A percentile compares a stretch with the other conserved stretches of the same genome.
phyloP scores from a whole-genome alignment of 495 filamentous ascomycete genomes.

The Daldinia childiae region DNA sequence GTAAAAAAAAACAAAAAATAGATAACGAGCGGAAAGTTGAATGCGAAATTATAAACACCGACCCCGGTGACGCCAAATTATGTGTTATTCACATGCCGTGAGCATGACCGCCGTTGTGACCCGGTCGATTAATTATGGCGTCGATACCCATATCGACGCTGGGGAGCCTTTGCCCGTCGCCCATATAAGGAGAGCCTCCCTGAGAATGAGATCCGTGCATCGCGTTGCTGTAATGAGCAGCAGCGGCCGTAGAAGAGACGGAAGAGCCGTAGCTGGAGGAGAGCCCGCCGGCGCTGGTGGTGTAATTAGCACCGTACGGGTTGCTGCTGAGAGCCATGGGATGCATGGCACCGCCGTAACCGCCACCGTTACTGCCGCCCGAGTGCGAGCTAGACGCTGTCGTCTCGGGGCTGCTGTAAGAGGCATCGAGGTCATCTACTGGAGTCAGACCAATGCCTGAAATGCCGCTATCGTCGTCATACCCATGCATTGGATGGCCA shows the following conservation, averaged over 20 bases:
- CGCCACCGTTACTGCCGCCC: slow-evolving; percentile 46
- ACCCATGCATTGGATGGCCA: slow-evolving; percentile 51
- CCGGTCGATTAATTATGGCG: slow-evolving; percentile 61
- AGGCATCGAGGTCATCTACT: slow-evolving; percentile 59
- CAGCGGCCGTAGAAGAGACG: slow-evolving; percentile 40
- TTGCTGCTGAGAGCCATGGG: slow-evolving; percentile 39
- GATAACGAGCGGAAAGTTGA: slow-evolving; percentile 15
- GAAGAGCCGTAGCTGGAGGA: slow-evolving; percentile 48
- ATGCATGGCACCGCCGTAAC: slow-evolving; percentile 43
- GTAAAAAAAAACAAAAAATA: background rate
- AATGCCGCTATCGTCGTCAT: slow-evolving; percentile 62
- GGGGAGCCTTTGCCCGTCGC: slow-evolving; percentile 56
- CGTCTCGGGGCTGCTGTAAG: slow-evolving; percentile 60
- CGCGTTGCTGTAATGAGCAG: slow-evolving; percentile 53
- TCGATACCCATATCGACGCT: slow-evolving; percentile 67
- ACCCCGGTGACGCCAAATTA: background rate
- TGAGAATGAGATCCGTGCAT: slow-evolving; percentile 54
- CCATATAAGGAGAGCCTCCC: slow-evolving; percentile 58
- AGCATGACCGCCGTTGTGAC: slow-evolving; percentile 33
- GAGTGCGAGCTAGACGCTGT: slow-evolving; percentile 48
- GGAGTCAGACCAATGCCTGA: slow-evolving; percentile 60
- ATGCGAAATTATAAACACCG: background rate
- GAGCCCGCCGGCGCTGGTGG: slow-evolving; percentile 40
- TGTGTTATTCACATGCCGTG: slow-evolving; percentile 30
- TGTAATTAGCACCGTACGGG: slow-evolving; percentile 42